Percentiles rank a stretch among this genome's conserved stretches.
Evolutionary conservation across 257 asterid genomes (phyloP).

Genomic region (Penstemon davidsonii): DNA sequence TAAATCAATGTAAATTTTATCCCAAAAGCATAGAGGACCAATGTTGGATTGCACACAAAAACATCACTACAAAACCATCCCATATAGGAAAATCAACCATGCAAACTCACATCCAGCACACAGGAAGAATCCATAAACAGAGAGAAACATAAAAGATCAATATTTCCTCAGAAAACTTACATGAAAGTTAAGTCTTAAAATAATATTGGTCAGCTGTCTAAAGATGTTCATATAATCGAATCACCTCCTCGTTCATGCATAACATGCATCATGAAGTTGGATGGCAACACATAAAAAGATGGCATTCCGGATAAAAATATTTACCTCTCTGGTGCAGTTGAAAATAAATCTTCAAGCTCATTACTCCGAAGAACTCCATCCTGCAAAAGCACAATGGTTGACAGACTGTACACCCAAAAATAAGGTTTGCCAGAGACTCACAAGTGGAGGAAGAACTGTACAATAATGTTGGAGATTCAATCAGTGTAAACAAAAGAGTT

Average conservation of each 20-base stretch:
- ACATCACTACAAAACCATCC: conserved; percentile 18
- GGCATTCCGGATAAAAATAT: conserved; percentile 19
- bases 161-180: not conserved
- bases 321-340: conserved; percentile 96
- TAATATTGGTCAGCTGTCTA: conserved; percentile 1
- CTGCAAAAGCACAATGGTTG: conserved; percentile 48
- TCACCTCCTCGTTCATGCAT: not conserved
- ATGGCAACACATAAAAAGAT: conserved; percentile 2
- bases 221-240: not conserved
- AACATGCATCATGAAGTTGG: not conserved
- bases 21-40: conserved; percentile 13
- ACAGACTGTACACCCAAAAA: not conserved
- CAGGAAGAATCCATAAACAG: conserved; percentile 5
- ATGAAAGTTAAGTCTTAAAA: conserved; percentile 22
- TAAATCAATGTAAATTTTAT: conserved; percentile 17
- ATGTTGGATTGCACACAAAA: conserved; percentile 14
- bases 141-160: conserved; percentile 15
- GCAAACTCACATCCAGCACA: conserved; percentile 7
- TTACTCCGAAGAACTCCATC: conserved; percentile 77
- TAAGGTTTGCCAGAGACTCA: conserved; percentile 2
- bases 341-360: conserved; percentile 91
- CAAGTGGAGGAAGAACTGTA: conserved; percentile 13
- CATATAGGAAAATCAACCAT: conserved; percentile 13
- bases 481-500: not conserved
- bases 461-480: conserved; percentile 12